phyloP scores from a whole-genome alignment of 164 flowering plant genomes.

The Nymphaea thermarum region DNA sequence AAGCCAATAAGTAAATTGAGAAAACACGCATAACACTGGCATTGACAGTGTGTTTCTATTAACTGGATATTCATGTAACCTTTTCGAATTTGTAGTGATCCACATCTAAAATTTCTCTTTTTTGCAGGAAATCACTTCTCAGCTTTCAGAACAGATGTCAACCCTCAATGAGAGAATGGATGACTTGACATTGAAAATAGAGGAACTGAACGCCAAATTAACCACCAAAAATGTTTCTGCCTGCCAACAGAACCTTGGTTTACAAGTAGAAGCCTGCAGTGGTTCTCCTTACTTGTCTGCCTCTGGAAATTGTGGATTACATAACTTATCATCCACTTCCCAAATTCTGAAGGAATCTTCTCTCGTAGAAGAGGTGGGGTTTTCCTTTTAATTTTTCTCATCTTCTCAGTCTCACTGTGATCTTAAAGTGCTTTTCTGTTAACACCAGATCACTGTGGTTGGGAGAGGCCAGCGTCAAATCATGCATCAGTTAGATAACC shows the following conservation, averaged over 20 bases:
- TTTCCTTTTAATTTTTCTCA: neutral
- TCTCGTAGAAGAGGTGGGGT: constrained; percentile 72
- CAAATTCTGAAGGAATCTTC: constrained; percentile 66
- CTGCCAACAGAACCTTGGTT: constrained; percentile 52
- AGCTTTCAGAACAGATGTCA: constrained; percentile 87
- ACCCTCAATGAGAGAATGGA: constrained; percentile 82
- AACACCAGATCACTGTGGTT: constrained; percentile 43
- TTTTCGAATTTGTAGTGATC: too few species aligned
- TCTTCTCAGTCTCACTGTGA: neutral
- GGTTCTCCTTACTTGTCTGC: constrained; percentile 66
- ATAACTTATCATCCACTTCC: constrained; percentile 59
- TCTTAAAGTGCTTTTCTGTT: neutral
- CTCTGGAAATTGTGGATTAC: constrained; percentile 58
- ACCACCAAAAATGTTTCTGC: constrained; percentile 24
- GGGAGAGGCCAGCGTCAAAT: constrained; percentile 66
- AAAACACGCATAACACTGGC: neutral
- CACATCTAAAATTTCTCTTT: neutral
- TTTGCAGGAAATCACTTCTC: constrained; percentile 53
- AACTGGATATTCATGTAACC: too few species aligned
- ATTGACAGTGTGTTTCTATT: neutral
- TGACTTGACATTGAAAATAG: constrained; percentile 70
- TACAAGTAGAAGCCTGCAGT: constrained; percentile 59
- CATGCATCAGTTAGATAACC: constrained; percentile 71
- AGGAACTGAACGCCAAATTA: constrained; percentile 72
- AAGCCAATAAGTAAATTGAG: too few species aligned